Percentiles rank a stretch among this genome's conserved stretches.
Conservation (phyloP, 306 rosid genomes). For the Cicer yamashitae region DNA sequence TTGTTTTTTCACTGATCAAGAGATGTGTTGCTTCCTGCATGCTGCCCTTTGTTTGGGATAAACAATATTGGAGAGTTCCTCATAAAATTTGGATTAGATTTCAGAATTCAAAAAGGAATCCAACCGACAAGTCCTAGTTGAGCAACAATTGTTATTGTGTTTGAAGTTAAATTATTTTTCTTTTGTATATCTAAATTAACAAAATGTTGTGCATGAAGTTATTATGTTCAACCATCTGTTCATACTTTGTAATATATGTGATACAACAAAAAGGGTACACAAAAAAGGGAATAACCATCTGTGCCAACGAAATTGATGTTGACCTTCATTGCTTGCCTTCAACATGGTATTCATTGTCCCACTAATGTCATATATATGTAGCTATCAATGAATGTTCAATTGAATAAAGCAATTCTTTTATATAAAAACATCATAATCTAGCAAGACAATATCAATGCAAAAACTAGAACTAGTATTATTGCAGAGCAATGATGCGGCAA, state of each 20-base stretch:
- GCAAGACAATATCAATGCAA: conserved; percentile 4
- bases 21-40: conserved; percentile 32
- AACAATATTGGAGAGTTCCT: conserved; percentile 23
- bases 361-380: background rate
- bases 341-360: background rate
- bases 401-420: background rate
- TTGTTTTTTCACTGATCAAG: conserved; percentile 36
- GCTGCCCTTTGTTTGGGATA: conserved; percentile 35
- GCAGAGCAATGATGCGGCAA: conserved; percentile 21
- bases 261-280: background rate
- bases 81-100: conserved; percentile 37
- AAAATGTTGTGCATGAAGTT: conserved; percentile 37
- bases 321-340: background rate
- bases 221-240: conserved; percentile 27
- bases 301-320: conserved; percentile 10
- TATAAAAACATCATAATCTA: background rate
- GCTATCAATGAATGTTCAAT: background rate
- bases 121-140: conserved; percentile 20
- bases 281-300: background rate
- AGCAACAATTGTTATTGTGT: conserved; percentile 43
- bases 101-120: conserved; percentile 26
- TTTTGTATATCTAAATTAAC: conserved; percentile 47
- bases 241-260: conserved; percentile 38
- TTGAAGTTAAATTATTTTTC: conserved; percentile 29
- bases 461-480: background rate